Evolutionary conservation across 768 basidiomycete genomes (phyloP), one percentile per base, ranked within the genome.

Genomic region (Termitomyces sp.): DNA sequence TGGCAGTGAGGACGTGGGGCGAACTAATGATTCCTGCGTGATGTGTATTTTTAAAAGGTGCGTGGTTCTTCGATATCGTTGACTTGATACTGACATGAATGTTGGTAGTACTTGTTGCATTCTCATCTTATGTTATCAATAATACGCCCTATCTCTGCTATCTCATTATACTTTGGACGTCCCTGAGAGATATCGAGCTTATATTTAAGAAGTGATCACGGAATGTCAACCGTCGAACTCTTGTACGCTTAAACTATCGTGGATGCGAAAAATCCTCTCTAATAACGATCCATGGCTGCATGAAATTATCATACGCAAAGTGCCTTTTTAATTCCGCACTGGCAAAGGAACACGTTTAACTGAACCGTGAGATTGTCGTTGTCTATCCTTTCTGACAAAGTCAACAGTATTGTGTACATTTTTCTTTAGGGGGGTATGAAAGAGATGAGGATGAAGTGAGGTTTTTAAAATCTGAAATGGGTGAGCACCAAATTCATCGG

Each of bases 1-100:
- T 85, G 44, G 84, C 77, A 14, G 84, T 87, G 16, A 84, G 90
- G 69, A 82, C 83, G 42, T 96, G 88, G 82, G 92, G 92, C 12
- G 89, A 88, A 42, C 68, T 89, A 43, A 81, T 93, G 75, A 81
- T 93, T 7, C 88, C 88, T 44, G 83, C 82, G 27, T 89, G 70
- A 74, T 51, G 44, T 55, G 46, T 54, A 54, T 51, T 44, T 50
- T 12, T 42, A 51, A 44, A 40, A 59, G 49, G 53, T 55, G 32
- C 24, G 50, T 40, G 20, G 14, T 40, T 24, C 27, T 42, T 14
- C 8, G 4, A 27, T 30, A 6, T 32, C 9, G 46, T 7, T 4
- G 4, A 20, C n/a, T 43, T 13, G 16, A 40, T 4, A 43, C 40
- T 53, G 33, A 55, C 50, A 20, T n/a, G 37, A 40, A 13, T 8